Percentiles rank a stretch among this genome's conserved stretches.
These are phyloP conservation scores for Buxus sempervirens DNA, from an alignment of 164 flowering plant species.

Conservation along the genomic window DNA sequence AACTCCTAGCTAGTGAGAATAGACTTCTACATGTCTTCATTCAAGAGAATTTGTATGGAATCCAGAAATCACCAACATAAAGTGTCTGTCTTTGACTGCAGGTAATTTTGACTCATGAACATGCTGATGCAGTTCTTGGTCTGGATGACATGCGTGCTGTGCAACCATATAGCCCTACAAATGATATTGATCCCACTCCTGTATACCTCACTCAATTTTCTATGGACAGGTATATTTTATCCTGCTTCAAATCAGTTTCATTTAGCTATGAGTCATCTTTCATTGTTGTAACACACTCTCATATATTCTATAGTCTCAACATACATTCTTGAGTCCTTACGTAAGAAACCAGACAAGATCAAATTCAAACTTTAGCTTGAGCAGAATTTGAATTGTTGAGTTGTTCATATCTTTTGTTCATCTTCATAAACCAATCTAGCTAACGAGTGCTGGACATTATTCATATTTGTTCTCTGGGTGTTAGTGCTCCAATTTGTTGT, in stretches of 20 bases:
- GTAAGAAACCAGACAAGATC: too few species aligned
- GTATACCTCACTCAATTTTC: conserved; percentile 64
- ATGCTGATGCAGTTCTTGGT: conserved; percentile 99
- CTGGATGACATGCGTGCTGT: conserved; percentile 85
- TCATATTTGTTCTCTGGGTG: not conserved
- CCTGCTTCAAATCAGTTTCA: not conserved
- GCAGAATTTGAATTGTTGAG: too few species aligned
- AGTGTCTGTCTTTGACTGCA: too few species aligned
- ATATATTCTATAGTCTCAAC: not conserved
- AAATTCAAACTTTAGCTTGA: too few species aligned
- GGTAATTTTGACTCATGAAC: conserved; percentile 98
- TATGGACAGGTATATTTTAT: conserved; percentile 66
- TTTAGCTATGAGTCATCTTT: too few species aligned
- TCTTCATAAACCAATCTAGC: not conserved
- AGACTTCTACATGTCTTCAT: not conserved
- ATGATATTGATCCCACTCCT: conserved; percentile 80
- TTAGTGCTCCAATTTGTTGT: not conserved
- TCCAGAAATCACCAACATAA: too few species aligned
- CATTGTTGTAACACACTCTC: not conserved
- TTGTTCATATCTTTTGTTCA: too few species aligned
- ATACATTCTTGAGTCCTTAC: too few species aligned
- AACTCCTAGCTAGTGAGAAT: too few species aligned
- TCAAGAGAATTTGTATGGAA: too few species aligned
- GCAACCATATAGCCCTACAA: conserved; percentile 76
- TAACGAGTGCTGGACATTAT: not conserved